These are phyloP conservation scores for Lithospermum erythrorhizon DNA, from an alignment of 257 asterid genomes.

Conservation along the genomic window DNA sequence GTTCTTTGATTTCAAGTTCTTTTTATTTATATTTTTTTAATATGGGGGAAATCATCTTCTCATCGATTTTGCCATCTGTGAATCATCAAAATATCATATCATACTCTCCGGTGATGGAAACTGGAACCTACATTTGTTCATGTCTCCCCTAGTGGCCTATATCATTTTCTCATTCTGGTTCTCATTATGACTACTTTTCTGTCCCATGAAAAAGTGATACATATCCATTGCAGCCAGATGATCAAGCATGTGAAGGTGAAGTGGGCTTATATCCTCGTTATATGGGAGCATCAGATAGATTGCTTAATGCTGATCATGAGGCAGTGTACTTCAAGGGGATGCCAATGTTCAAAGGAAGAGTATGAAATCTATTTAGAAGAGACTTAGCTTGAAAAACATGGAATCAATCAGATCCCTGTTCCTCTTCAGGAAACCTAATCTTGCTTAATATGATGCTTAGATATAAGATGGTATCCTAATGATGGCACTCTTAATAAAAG, in stretches of 20 bases:
- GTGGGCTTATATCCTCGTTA: conserved; percentile 62
- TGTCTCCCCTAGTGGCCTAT: no score
- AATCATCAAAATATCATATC: no score
- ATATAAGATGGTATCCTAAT: no score
- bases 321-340: conserved; percentile 83
- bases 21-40: no score
- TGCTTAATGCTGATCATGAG: conserved; percentile 82
- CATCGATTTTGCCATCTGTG: no score
- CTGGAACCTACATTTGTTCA: not conserved
- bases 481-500: no score
- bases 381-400: not conserved
- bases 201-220: not conserved
- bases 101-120: no score
- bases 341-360: conserved; percentile 79
- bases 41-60: no score
- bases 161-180: no score
- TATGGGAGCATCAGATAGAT: conserved; percentile 73
- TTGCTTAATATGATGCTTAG: no score
- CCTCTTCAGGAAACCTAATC: no score
- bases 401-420: not conserved
- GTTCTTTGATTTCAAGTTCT: no score
- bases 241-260: conserved; percentile 75
- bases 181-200: not conserved
- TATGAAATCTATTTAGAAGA: conserved; percentile 16
- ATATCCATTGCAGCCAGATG: conserved; percentile 43